Percentiles rank a stretch among this genome's conserved stretches.
Evolutionary conservation across 2,329 filamentous ascomycete genomes (phyloP).

Genomic region (Ramularia collo-cygni): DNA sequence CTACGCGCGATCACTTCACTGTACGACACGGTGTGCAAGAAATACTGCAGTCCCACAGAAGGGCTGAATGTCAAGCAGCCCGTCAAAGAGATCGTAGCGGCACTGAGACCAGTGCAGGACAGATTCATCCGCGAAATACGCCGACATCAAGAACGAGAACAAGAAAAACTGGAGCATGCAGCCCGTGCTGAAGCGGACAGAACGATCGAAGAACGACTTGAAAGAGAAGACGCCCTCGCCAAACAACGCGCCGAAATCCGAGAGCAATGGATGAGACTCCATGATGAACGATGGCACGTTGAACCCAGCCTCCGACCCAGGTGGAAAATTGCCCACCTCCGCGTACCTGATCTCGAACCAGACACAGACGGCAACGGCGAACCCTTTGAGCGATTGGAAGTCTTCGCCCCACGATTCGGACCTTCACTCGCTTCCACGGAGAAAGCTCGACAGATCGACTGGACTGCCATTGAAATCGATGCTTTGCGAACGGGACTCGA

Average conservation of each 20-base stretch:
- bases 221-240: neutral
- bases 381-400: constrained; percentile 32
- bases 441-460: constrained; percentile 17
- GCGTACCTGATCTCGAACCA: constrained; percentile 6
- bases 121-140: constrained; percentile 3
- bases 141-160: constrained; percentile 2
- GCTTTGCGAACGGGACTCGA: constrained; percentile 26
- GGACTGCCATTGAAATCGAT: constrained; percentile 28
- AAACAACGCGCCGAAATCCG: constrained; percentile 2
- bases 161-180: constrained; percentile 6
- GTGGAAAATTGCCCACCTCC: constrained; percentile 19
- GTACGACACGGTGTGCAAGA: constrained; percentile 7
- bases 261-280: constrained; percentile 20
- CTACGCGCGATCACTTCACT: constrained; percentile 17
- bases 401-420: constrained; percentile 30
- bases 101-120: too few species aligned
- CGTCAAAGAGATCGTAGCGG: constrained; percentile 12
- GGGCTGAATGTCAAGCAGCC: constrained; percentile 15
- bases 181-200: neutral
- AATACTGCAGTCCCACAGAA: constrained; percentile 11
- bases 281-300: constrained; percentile 16
- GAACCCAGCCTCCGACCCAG: constrained; percentile 9
- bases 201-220: constrained; percentile 3
- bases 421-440: constrained; percentile 18
- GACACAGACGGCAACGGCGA: constrained; percentile 35